Percentiles rank a stretch among this genome's conserved stretches.
phyloP scores from a whole-genome alignment of 352 stramenopile genomes.

The Chloridella minuta region DNA sequence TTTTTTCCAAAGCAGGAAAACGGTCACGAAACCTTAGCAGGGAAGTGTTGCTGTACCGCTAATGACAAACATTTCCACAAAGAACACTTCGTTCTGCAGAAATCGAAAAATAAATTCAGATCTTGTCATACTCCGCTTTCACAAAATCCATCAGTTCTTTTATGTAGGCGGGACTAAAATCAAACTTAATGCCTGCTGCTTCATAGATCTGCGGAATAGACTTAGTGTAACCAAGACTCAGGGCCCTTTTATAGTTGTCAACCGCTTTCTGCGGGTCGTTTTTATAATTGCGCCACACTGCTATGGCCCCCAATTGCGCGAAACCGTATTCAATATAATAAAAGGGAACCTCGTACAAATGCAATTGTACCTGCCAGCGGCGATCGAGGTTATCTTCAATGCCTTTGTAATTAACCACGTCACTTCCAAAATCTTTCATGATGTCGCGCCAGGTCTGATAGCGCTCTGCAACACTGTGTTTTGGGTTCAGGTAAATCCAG shows the following conservation, averaged over 20 bases:
- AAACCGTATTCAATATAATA: slow-evolving; percentile 6
- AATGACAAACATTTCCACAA: too few species aligned
- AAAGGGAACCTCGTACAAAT: neutral
- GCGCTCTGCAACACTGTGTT: neutral
- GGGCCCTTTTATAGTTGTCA: neutral
- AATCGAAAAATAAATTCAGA: too few species aligned
- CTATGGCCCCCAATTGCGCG: neutral
- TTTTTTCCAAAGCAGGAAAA: too few species aligned
- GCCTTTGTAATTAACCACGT: neutral
- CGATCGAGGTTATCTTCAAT: neutral
- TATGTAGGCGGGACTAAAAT: neutral
- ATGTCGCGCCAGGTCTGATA: neutral
- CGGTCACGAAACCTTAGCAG: too few species aligned
- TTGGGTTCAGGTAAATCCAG: neutral
- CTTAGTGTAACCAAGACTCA: neutral
- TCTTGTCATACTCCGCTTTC: neutral
- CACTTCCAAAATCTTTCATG: neutral
- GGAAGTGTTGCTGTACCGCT: too few species aligned
- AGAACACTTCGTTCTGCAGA: too few species aligned
- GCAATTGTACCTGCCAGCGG: neutral
- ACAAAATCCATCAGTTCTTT: neutral
- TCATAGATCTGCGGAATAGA: neutral
- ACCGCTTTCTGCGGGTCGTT: neutral
- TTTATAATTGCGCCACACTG: neutral
- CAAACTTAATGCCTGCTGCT: neutral